These are phyloP conservation scores for Corylus avellana DNA, from an alignment of 306 rosid species.

Conservation along the genomic window DNA sequence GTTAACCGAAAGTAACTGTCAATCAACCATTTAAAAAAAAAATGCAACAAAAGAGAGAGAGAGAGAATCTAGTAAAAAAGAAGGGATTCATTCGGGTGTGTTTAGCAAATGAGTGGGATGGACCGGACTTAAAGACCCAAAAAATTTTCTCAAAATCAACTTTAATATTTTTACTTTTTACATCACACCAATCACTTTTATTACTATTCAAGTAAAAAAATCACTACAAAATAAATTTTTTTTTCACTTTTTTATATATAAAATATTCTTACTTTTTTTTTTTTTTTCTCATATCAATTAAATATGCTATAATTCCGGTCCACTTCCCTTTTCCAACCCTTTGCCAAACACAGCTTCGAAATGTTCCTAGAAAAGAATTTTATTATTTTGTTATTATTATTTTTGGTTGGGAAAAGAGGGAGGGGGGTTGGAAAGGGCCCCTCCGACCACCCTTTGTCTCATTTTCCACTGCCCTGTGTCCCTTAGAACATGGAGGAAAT, in stretches of 20 bases:
- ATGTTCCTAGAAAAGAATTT: neutral
- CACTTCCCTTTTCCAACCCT: too few relatives aligned
- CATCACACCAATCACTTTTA: too few relatives aligned
- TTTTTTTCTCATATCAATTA: too few relatives aligned
- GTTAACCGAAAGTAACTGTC: conserved; percentile 41
- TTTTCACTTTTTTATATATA: too few relatives aligned
- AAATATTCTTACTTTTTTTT: too few relatives aligned
- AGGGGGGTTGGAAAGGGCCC: conserved; percentile 43
- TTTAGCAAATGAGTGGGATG: too few relatives aligned
- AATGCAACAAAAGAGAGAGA: conserved; percentile 17
- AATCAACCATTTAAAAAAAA: conserved; percentile 13
- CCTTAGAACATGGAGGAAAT: conserved; percentile 94
- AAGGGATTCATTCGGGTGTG: neutral
- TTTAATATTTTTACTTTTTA: too few relatives aligned
- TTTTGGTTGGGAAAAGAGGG: neutral
- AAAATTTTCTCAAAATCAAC: too few relatives aligned
- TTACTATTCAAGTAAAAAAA: too few relatives aligned
- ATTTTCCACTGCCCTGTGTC: conserved; percentile 69
- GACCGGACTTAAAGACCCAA: too few relatives aligned
- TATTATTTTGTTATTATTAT: conserved; percentile 18
- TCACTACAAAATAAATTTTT: too few relatives aligned
- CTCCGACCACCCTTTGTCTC: conserved; percentile 70
- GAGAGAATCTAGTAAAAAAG: conserved; percentile 7
- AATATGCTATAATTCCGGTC: too few relatives aligned
- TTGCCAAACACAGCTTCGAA: neutral